Percentiles rank a stretch among this genome's conserved stretches.
Conservation (phyloP, 2,329 filamentous ascomycete species). For the Ustulina deusta region DNA sequence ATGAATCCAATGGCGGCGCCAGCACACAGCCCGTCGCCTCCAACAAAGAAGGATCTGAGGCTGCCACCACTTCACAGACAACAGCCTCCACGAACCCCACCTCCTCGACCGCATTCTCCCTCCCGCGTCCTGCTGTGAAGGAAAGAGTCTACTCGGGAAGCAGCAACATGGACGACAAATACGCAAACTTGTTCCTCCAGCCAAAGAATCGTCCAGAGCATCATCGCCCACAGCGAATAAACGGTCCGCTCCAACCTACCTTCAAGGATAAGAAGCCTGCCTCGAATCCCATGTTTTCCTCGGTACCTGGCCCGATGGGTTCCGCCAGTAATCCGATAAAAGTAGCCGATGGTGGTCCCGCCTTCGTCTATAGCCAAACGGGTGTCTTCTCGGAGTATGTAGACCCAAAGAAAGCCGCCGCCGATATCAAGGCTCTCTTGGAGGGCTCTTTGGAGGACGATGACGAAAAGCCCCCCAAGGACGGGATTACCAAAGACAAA, state of each 20-base stretch:
- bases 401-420: slow-evolving; percentile 77
- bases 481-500: slow-evolving; percentile 65
- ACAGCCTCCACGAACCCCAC: slow-evolving; percentile 36
- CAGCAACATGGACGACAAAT: slow-evolving; percentile 63
- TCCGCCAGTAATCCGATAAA: slow-evolving; percentile 50
- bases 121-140: slow-evolving; percentile 47
- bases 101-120: slow-evolving; percentile 12
- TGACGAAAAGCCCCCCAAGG: slow-evolving; percentile 59
- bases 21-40: slow-evolving; percentile 27
- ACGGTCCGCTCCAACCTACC: slow-evolving; percentile 61
- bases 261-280: slow-evolving; percentile 62
- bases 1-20: slow-evolving; percentile 40
- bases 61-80: slow-evolving; percentile 24
- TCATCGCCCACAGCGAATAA: slow-evolving; percentile 63
- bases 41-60: slow-evolving; percentile 1
- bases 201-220: slow-evolving; percentile 68
- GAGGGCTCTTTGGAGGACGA: slow-evolving; percentile 85
- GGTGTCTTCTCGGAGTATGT: slow-evolving; percentile 71
- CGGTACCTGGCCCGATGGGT: slow-evolving; percentile 50
- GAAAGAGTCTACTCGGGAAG: slow-evolving; percentile 42
- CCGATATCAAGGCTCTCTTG: slow-evolving; percentile 83
- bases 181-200: slow-evolving; percentile 65
- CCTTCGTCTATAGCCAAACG: slow-evolving; percentile 53
- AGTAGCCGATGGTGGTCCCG: slow-evolving; percentile 43
- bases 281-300: slow-evolving; percentile 63